These are phyloP conservation scores for Lecanicillium sp. DNA, from an alignment of 2,329 filamentous ascomycete species.

Conservation along the genomic window DNA sequence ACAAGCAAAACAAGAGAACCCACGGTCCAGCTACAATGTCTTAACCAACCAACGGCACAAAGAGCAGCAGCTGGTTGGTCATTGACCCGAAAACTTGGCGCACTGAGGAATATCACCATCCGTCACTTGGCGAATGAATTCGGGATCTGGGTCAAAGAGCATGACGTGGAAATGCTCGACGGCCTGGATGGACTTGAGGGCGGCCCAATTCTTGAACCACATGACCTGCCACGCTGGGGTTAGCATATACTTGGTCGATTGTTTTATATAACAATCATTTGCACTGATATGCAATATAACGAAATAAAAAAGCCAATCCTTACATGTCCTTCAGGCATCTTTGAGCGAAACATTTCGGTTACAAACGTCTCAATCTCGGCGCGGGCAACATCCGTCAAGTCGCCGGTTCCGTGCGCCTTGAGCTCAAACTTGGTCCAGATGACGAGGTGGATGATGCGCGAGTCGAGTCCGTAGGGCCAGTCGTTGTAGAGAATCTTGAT, in stretches of 20 bases:
- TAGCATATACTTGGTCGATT: constrained; percentile 1
- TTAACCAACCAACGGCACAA: background rate
- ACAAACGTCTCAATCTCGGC: constrained; percentile 65
- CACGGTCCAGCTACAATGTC: background rate
- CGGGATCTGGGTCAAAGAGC: constrained; percentile 66
- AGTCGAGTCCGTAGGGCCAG: constrained; percentile 86
- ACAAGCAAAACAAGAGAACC: background rate
- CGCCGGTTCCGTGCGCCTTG: constrained; percentile 58
- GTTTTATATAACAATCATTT: constrained; percentile 13
- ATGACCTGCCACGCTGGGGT: constrained; percentile 21
- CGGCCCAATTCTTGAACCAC: constrained; percentile 66
- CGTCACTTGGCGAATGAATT: constrained; percentile 63
- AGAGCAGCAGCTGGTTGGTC: background rate
- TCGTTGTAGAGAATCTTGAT: constrained; percentile 77
- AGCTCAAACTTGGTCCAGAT: constrained; percentile 89
- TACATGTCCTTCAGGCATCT: constrained; percentile 44
- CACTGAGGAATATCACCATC: constrained; percentile 62
- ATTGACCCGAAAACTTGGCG: constrained; percentile 25
- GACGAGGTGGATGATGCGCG: constrained; percentile 72
- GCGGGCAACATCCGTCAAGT: constrained; percentile 57
- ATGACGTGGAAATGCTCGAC: constrained; percentile 95
- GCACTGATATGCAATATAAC: constrained; percentile 8
- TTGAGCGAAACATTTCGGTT: constrained; percentile 51
- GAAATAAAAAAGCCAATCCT: constrained; percentile 17
- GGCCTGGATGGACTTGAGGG: constrained; percentile 74